These are phyloP conservation scores for Carex arenaria DNA, from an alignment of 202 grass and related monocot species.

Conservation along the genomic window DNA sequence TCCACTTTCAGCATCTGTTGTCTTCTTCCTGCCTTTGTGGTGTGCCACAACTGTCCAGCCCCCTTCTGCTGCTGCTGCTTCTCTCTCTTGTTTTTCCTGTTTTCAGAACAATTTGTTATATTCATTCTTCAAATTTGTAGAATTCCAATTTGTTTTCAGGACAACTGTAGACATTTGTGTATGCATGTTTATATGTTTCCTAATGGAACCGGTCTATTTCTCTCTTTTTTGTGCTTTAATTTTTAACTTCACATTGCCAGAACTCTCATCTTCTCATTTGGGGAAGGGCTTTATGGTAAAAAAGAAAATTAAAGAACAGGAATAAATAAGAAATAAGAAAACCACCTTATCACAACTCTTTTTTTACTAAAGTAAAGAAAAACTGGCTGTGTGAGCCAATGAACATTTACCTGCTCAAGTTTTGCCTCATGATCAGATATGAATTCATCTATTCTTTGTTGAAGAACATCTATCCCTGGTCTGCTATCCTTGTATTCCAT, in stretches of 20 bases:
- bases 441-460: constrained; percentile 91
- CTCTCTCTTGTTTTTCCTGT: constrained; percentile 89
- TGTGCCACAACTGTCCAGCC: constrained; percentile 98
- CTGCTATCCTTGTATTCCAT: constrained; percentile 66
- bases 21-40: constrained; percentile 96
- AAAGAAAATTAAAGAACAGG: not conserved
- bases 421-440: constrained; percentile 70
- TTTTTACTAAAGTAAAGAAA: not conserved
- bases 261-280: not conserved
- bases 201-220: not conserved
- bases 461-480: constrained; percentile 58
- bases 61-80: constrained; percentile 54
- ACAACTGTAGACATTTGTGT: not conserved
- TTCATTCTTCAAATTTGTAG: not conserved
- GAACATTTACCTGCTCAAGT: constrained; percentile 55
- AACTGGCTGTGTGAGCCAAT: not conserved
- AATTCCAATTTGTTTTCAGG: not conserved
- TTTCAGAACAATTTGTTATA: constrained; percentile 7
- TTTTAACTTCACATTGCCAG: not conserved
- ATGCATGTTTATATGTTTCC: not conserved
- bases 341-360: not conserved
- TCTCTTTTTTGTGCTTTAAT: not conserved
- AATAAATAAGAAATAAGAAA: not conserved
- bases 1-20: constrained; percentile 85
- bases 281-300: not conserved